These are phyloP conservation scores for Setomelanomma holmii DNA, from an alignment of 2,329 filamentous ascomycete genomes.

Conservation along the genomic window DNA sequence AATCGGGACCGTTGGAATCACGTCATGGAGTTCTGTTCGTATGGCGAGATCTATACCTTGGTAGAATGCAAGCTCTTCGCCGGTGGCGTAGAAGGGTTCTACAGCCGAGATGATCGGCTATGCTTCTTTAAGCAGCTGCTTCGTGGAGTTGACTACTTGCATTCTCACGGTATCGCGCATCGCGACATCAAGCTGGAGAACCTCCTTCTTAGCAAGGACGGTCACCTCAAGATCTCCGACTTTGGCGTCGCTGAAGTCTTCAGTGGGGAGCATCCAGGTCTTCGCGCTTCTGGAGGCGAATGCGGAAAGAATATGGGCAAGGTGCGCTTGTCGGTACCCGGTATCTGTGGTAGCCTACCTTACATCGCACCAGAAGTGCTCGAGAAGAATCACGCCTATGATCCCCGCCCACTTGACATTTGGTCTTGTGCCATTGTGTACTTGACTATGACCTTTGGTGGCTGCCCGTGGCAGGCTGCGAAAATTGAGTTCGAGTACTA, in stretches of 20 bases:
- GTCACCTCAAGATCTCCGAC: constrained; percentile 88
- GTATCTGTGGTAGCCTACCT: constrained; percentile 83
- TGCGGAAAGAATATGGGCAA: constrained; percentile 77
- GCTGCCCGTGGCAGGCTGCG: constrained; percentile 76
- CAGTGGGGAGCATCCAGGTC: constrained; percentile 78
- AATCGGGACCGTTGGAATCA: constrained; percentile 82
- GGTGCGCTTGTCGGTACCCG: constrained; percentile 74
- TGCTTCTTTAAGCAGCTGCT: constrained; percentile 92
- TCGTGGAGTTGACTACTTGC: constrained; percentile 81
- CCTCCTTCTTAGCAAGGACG: constrained; percentile 77
- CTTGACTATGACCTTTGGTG: constrained; percentile 75
- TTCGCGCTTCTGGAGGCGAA: constrained; percentile 74
- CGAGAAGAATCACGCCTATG: constrained; percentile 69
- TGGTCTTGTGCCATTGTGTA: constrained; percentile 88
- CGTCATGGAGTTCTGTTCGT: constrained; percentile 89
- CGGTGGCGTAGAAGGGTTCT: constrained; percentile 59
- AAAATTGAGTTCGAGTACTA: constrained; percentile 64
- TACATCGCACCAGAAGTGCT: constrained; percentile 90
- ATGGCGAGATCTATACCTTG: constrained; percentile 80
- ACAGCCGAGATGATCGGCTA: constrained; percentile 72
- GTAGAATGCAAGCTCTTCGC: constrained; percentile 66
- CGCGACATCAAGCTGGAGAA: constrained; percentile 93
- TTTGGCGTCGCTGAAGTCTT: constrained; percentile 92
- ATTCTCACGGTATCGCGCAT: constrained; percentile 84
- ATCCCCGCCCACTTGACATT: constrained; percentile 81